phyloP scores from a whole-genome alignment of 768 basidiomycete genomes.

The Boletus rubropictus region DNA sequence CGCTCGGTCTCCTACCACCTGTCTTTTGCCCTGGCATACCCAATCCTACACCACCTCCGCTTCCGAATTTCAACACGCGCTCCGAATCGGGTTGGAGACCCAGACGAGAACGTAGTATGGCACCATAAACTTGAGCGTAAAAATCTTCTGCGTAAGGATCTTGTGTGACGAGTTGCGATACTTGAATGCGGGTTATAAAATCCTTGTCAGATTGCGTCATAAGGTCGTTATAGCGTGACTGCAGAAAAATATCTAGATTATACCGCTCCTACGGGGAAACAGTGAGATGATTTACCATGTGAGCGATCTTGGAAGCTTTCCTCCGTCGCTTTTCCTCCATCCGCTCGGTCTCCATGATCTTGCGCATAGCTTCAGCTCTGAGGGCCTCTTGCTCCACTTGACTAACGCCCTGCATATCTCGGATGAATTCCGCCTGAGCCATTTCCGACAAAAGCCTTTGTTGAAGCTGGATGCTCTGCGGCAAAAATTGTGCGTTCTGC shows the following conservation, averaged over 20 bases:
- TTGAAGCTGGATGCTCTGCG: slow-evolving; percentile 66
- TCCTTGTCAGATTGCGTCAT: slow-evolving; percentile 99
- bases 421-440: slow-evolving; percentile 62
- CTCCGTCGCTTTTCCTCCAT: slow-evolving; percentile 80
- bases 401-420: slow-evolving; percentile 55
- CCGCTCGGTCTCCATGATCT: slow-evolving; percentile 86
- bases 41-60: slow-evolving; percentile 81
- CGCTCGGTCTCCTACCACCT: slow-evolving; percentile 66
- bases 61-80: slow-evolving; percentile 80
- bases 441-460: slow-evolving; percentile 74
- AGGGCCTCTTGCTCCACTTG: slow-evolving; percentile 65
- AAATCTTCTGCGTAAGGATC: slow-evolving; percentile 99
- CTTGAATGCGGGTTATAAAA: slow-evolving; percentile 98
- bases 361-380: slow-evolving; percentile 73
- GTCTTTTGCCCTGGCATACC: slow-evolving; percentile 43
- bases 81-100: slow-evolving; percentile 61
- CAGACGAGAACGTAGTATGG: slow-evolving; percentile 73
- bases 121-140: slow-evolving; percentile 94
- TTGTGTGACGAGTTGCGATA: slow-evolving; percentile 94
- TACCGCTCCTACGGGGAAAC: neutral
- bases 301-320: slow-evolving; percentile 80
- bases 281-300: slow-evolving; percentile 55
- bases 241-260: neutral
- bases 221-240: slow-evolving; percentile 90
- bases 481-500: slow-evolving; percentile 49